Conservation (phyloP, 2,329 filamentous ascomycete species). For the Xylaria sp. region DNA sequence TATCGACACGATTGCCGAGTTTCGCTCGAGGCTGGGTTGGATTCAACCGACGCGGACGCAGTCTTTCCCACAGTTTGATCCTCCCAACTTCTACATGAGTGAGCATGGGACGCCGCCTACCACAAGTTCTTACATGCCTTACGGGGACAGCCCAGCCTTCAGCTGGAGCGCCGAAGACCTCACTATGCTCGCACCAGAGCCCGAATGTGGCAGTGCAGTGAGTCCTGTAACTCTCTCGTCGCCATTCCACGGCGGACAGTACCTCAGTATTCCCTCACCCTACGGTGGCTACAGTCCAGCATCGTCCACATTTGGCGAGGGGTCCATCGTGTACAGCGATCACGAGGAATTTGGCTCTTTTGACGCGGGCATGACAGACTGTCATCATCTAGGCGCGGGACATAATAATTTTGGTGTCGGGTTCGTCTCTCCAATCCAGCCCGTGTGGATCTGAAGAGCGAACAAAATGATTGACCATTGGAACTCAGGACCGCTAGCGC, state of each 20-base stretch:
- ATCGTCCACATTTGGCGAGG: slow-evolving; percentile 69
- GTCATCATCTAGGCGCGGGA: slow-evolving; percentile 58
- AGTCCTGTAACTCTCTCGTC: slow-evolving; percentile 68
- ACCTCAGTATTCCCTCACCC: slow-evolving; percentile 71
- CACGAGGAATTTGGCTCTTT: slow-evolving; percentile 65
- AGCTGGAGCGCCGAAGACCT: slow-evolving; percentile 73
- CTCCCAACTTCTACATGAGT: slow-evolving; percentile 63
- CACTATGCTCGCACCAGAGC: slow-evolving; percentile 63
- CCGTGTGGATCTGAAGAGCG: slow-evolving; percentile 67
- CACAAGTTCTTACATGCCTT: slow-evolving; percentile 60
- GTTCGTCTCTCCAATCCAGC: slow-evolving; percentile 72
- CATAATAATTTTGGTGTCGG: slow-evolving; percentile 62
- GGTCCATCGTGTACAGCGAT: slow-evolving; percentile 72
- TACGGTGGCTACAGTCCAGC: slow-evolving; percentile 70
- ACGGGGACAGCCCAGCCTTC: slow-evolving; percentile 66
- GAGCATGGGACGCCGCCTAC: slow-evolving; percentile 55
- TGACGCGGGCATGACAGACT: slow-evolving; percentile 58
- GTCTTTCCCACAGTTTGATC: slow-evolving; percentile 69
- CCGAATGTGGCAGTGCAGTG: slow-evolving; percentile 58
- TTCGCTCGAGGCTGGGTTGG: slow-evolving; percentile 76
- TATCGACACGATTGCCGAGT: slow-evolving; percentile 73
- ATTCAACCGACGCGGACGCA: slow-evolving; percentile 66
- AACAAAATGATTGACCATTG: slow-evolving; percentile 64
- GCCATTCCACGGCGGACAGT: slow-evolving; percentile 64
- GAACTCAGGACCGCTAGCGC: slow-evolving; percentile 59